Evolutionary conservation across 306 rosid genomes (phyloP).

Genomic region (Corylus avellana): DNA sequence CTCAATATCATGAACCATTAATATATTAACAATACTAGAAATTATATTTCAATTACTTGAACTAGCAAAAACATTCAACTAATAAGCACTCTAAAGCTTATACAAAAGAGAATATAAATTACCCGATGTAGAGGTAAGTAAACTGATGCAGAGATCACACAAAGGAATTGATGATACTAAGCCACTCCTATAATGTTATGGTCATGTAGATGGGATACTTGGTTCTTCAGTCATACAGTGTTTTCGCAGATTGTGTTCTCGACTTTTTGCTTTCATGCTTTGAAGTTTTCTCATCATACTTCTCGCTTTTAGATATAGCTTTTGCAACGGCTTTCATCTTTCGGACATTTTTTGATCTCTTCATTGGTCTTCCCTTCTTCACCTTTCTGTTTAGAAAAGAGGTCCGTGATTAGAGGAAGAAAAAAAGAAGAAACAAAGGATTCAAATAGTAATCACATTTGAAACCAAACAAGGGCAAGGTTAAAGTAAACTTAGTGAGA

Average conservation of each 20-base stretch:
- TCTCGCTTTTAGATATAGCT: constrained; percentile 65
- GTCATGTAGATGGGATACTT: not conserved
- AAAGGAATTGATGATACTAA: not conserved
- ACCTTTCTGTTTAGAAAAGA: constrained; percentile 53
- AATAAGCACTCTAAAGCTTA: not conserved
- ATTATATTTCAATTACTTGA: not conserved
- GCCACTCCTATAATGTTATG: not conserved
- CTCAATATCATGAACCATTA: not conserved
- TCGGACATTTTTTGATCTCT: constrained; percentile 76
- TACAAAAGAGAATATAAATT: not conserved
- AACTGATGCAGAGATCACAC: not conserved
- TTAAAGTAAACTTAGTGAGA: not conserved
- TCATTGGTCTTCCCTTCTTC: constrained; percentile 81
- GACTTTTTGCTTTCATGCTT: constrained; percentile 65
- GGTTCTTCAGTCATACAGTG: constrained; percentile 61
- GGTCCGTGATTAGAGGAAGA: constrained; percentile 15
- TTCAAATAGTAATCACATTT: not conserved
- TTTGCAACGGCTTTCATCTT: constrained; percentile 64
- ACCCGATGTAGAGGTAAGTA: not conserved
- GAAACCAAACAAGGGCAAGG: not conserved
- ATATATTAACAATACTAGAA: not conserved
- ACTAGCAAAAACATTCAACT: not conserved
- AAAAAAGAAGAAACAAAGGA: constrained; percentile 2
- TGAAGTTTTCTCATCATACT: constrained; percentile 45
- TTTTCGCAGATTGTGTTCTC: constrained; percentile 75